Evolutionary conservation across 2,329 filamentous ascomycete genomes (phyloP).

Genomic region (Xylaria multiplex): DNA sequence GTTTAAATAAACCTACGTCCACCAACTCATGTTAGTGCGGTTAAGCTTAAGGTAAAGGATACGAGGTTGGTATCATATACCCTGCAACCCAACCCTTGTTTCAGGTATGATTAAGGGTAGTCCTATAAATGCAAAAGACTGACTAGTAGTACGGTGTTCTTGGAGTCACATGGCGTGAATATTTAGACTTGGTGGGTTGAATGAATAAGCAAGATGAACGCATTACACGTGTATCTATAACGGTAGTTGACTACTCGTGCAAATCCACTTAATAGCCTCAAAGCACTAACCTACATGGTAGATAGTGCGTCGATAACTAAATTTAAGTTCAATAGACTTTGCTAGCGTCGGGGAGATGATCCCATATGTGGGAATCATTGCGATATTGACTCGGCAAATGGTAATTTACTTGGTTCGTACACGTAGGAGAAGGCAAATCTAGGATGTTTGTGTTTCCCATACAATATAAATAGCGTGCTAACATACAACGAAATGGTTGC

Average conservation of each 20-base stretch:
- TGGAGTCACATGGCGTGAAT: too few relatives aligned
- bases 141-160: background rate
- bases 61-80: background rate
- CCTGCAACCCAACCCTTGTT: background rate
- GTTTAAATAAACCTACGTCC: background rate
- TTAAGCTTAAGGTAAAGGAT: too few relatives aligned
- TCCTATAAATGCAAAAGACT: background rate
- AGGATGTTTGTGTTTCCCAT: background rate
- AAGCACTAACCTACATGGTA: background rate
- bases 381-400: background rate
- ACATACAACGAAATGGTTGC: background rate
- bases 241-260: slow-evolving; percentile 5
- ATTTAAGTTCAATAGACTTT: slow-evolving; percentile 18
- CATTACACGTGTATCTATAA: background rate
- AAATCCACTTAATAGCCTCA: slow-evolving; percentile 15
- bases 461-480: background rate
- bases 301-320: background rate
- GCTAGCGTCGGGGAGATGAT: background rate
- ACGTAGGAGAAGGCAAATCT: background rate
- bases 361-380: background rate
- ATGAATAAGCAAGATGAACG: background rate
- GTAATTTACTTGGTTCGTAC: background rate
- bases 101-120: background rate
- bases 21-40: background rate
- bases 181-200: background rate